Conservation (phyloP, 176 grass and related monocot genomes). For the Pontederia crassipes region DNA sequence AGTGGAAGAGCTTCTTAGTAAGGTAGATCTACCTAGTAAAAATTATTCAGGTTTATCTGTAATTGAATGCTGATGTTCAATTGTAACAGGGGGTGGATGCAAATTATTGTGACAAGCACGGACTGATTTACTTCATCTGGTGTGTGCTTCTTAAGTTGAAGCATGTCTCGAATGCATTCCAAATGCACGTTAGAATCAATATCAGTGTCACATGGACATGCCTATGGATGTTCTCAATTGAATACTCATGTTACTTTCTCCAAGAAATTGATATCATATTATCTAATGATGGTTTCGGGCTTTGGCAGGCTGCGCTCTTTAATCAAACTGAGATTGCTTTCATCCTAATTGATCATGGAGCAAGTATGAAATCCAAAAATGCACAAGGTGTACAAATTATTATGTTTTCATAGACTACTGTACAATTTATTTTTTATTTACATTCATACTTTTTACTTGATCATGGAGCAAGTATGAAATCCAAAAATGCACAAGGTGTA, state of each 20-base stretch:
- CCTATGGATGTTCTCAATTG: too few relatives aligned
- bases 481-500: slow-evolving; percentile 89
- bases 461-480: slow-evolving; percentile 63
- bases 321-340: slow-evolving; percentile 97
- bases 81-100: slow-evolving; percentile 71
- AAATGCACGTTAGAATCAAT: not conserved
- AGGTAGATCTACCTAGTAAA: slow-evolving; percentile 32
- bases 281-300: slow-evolving; percentile 12
- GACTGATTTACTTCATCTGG: slow-evolving; percentile 90
- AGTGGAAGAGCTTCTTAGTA: slow-evolving; percentile 77
- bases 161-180: too few relatives aligned
- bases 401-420: too few relatives aligned
- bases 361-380: slow-evolving; percentile 75
- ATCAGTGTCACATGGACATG: too few relatives aligned
- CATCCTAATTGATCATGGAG: slow-evolving; percentile 83
- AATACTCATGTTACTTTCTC: too few relatives aligned
- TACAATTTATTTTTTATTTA: too few relatives aligned
- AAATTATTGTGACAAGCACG: slow-evolving; percentile 96
- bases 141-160: slow-evolving; percentile 21
- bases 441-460: too few relatives aligned
- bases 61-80: slow-evolving; percentile 24
- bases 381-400: slow-evolving; percentile 46
- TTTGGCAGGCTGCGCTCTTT: slow-evolving; percentile 87
- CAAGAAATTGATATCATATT: too few relatives aligned
- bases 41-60: not conserved